These are phyloP conservation scores for Collybia mongolica DNA, from an alignment of 768 basidiomycete species.

Conservation along the genomic window DNA sequence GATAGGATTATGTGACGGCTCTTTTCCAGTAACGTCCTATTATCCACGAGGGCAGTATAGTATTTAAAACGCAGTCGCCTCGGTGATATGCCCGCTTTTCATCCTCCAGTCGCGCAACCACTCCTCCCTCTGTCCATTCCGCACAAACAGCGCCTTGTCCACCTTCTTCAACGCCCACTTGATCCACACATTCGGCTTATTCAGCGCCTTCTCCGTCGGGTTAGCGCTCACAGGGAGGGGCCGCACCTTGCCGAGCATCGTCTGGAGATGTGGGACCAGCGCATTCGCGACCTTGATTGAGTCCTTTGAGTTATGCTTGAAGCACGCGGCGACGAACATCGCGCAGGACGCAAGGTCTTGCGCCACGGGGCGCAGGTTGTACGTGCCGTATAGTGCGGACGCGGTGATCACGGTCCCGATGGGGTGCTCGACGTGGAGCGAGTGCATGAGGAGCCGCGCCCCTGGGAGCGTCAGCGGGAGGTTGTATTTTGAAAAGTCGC, in stretches of 20 bases:
- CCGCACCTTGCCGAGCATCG: slow-evolving; percentile 17
- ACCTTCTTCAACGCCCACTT: slow-evolving; percentile 28
- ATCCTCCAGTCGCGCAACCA: slow-evolving; percentile 31
- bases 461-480: slow-evolving; percentile 48
- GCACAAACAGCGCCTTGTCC: slow-evolving; percentile 19
- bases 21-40: too few species aligned
- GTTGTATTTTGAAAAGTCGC: slow-evolving; percentile 61
- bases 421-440: slow-evolving; percentile 46
- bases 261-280: slow-evolving; percentile 40
- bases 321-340: slow-evolving; percentile 56
- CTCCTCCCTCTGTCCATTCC: slow-evolving; percentile 22
- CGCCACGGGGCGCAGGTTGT: slow-evolving; percentile 51
- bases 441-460: slow-evolving; percentile 57
- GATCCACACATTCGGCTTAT: slow-evolving; percentile 23
- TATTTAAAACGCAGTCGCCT: neutral
- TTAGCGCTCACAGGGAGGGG: slow-evolving; percentile 6
- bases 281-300: slow-evolving; percentile 37
- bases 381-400: slow-evolving; percentile 52
- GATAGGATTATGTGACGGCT: too few species aligned
- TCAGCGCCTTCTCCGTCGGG: slow-evolving; percentile 6
- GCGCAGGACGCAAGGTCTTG: slow-evolving; percentile 57
- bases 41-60: neutral
- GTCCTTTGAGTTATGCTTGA: slow-evolving; percentile 39
- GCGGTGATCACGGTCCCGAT: slow-evolving; percentile 48
- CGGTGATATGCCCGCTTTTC: slow-evolving; percentile 9